Conservation (phyloP, 768 basidiomycete genomes). For the Tulasnella sp. region DNA sequence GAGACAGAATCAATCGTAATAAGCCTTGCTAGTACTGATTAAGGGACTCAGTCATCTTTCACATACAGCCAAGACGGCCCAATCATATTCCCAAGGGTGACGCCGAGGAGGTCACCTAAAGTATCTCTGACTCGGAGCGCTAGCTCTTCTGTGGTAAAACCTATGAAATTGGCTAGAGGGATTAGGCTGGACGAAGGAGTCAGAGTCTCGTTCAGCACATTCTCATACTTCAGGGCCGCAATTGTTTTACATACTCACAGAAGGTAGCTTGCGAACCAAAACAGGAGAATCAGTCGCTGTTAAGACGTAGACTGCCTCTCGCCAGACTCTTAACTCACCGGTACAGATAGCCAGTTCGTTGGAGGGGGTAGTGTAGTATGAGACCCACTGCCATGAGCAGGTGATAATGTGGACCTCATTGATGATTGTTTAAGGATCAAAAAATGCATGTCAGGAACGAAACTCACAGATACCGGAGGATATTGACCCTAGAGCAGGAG, state of each 20-base stretch:
- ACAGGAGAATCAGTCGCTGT: neutral
- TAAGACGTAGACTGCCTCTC: too few species aligned
- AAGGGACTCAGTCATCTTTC: neutral
- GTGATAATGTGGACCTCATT: neutral
- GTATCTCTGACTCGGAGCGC: slow-evolving; percentile 75
- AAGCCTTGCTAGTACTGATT: neutral
- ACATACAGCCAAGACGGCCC: slow-evolving; percentile 64
- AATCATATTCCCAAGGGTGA: slow-evolving; percentile 34
- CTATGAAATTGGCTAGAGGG: slow-evolving; percentile 65
- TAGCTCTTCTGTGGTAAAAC: slow-evolving; percentile 78
- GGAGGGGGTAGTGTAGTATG: slow-evolving; percentile 49
- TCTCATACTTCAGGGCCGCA: neutral
- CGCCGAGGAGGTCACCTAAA: slow-evolving; percentile 72
- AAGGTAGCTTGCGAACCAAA: too few species aligned
- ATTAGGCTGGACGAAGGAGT: slow-evolving; percentile 46
- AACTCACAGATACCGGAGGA: slow-evolving; percentile 58
- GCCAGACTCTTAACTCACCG: slow-evolving; percentile 37
- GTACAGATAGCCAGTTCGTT: slow-evolving; percentile 57
- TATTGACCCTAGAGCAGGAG: slow-evolving; percentile 52
- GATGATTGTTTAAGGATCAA: neutral
- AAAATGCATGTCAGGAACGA: neutral
- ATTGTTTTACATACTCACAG: neutral
- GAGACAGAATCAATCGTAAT: neutral
- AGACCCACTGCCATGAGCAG: slow-evolving; percentile 45
- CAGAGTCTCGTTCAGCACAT: neutral